phyloP scores from a whole-genome alignment of 768 basidiomycete genomes.

The Hygrocybe coccinea region DNA sequence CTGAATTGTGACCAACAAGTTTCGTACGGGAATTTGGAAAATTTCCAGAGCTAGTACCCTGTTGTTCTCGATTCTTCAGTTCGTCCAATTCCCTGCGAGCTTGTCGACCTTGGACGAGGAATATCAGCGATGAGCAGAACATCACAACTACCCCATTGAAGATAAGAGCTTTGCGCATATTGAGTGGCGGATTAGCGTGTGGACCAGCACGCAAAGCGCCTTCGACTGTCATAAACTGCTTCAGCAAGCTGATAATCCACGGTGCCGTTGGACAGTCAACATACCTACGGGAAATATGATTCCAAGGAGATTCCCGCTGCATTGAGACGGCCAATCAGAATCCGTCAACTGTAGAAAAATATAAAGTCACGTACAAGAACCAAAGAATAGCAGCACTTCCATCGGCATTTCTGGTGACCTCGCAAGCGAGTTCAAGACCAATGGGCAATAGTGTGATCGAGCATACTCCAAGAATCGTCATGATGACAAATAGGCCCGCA shows the following conservation, averaged over 20 bases:
- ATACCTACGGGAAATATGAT: constrained; percentile 59
- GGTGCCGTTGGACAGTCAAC: constrained; percentile 15
- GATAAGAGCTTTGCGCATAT: constrained; percentile 66
- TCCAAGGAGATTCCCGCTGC: constrained; percentile 62
- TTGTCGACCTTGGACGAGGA: constrained; percentile 58
- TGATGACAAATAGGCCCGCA: constrained; percentile 58
- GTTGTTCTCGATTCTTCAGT: constrained; percentile 31
- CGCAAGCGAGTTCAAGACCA: constrained; percentile 71
- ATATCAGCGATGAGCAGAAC: constrained; percentile 36
- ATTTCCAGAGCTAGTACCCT: not conserved
- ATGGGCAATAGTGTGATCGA: constrained; percentile 72
- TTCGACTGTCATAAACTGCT: constrained; percentile 46
- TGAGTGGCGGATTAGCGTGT: constrained; percentile 61
- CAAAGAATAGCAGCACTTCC: constrained; percentile 72
- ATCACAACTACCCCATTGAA: constrained; percentile 56
- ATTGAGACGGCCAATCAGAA: not conserved
- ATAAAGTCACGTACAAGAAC: constrained; percentile 51
- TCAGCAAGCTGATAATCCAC: not conserved
- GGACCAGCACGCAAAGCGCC: constrained; percentile 61
- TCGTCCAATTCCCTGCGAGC: constrained; percentile 60
- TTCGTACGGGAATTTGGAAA: not conserved
- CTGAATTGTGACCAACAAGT: not conserved
- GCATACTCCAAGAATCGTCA: constrained; percentile 61
- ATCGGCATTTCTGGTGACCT: constrained; percentile 75
- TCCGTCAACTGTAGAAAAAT: not conserved